Percentiles rank a stretch among this genome's conserved stretches.
These are phyloP conservation scores for Scedosporium aurantiacum DNA, from an alignment of 2,329 filamentous ascomycete genomes.

Conservation along the genomic window DNA sequence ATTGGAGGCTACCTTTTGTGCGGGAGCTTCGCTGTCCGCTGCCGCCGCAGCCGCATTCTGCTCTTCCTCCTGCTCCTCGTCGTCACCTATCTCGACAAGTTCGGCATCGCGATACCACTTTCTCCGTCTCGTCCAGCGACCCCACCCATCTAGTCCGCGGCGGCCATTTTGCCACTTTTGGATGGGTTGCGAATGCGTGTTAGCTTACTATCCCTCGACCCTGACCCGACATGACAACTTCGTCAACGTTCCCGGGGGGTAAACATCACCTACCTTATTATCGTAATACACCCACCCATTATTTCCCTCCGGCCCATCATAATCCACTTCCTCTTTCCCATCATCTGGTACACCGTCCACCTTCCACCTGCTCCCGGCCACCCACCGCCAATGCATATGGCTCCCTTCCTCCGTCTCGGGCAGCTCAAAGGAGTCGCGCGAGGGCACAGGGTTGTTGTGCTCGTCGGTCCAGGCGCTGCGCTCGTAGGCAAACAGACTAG, in stretches of 20 bases:
- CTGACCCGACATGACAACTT: no score
- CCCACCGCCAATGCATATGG: conserved; percentile 61
- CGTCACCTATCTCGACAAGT: conserved; percentile 61
- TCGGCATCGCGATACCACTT: conserved; percentile 98
- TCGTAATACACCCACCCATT: conserved; percentile 97
- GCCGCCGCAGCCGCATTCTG: conserved; percentile 13
- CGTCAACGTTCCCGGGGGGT: background rate
- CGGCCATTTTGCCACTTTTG: conserved; percentile 78
- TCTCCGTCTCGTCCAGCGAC: conserved; percentile 78
- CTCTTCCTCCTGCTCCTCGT: conserved; percentile 27
- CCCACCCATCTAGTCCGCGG: conserved; percentile 81
- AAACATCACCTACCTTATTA: conserved; percentile 59
- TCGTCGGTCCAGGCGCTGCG: conserved; percentile 91
- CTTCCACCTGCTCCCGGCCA: conserved; percentile 72
- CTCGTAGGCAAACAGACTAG: conserved; percentile 82
- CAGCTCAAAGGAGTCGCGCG: conserved; percentile 58
- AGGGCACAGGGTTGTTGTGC: conserved; percentile 69
- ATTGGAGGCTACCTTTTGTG: background rate
- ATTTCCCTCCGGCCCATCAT: conserved; percentile 48
- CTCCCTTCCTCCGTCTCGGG: conserved; percentile 51
- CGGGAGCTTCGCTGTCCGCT: conserved; percentile 7
- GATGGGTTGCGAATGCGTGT: background rate
- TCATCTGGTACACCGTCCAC: conserved; percentile 63
- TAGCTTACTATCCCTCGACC: background rate
- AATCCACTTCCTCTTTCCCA: conserved; percentile 30